phyloP scores from a whole-genome alignment of 495 filamentous ascomycete species.

The Penicillium taxi region DNA sequence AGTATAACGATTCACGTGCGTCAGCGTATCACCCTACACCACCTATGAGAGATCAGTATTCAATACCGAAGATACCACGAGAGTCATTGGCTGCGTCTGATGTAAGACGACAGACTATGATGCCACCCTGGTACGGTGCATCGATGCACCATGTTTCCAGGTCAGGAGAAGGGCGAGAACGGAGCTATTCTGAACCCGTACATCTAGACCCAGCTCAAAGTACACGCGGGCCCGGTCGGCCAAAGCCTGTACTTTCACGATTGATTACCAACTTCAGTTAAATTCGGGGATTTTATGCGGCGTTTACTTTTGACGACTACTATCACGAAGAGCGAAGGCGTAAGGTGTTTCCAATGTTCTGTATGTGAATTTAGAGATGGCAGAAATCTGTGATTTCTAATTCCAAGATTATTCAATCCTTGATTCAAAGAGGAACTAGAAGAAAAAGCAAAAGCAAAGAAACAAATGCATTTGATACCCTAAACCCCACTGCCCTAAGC shows the following conservation, averaged over 20 bases:
- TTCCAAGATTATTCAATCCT: too few species aligned
- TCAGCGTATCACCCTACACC: constrained; percentile 11
- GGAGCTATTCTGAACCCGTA: constrained; percentile 19
- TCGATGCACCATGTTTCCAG: constrained; percentile 3
- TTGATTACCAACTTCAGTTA: constrained; percentile 35
- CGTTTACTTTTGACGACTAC: background rate
- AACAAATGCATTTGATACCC: too few species aligned
- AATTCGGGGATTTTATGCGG: constrained; percentile 3
- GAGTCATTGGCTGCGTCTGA: background rate
- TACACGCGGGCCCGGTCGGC: constrained; percentile 13
- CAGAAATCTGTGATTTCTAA: too few species aligned
- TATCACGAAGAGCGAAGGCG: constrained; percentile 9
- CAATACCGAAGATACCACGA: constrained; percentile 3
- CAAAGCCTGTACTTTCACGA: constrained; percentile 34
- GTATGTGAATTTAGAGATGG: background rate
- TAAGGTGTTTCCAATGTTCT: constrained; percentile 2
- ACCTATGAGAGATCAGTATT: background rate
- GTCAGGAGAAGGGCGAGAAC: constrained; percentile 13
- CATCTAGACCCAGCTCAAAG: constrained; percentile 3
- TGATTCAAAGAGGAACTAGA: too few species aligned
- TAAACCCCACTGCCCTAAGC: too few species aligned
- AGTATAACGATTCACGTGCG: constrained; percentile 15
- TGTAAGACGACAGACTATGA: constrained; percentile 8
- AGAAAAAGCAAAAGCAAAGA: too few species aligned
- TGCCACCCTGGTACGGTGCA: constrained; percentile 6